Percentiles rank a stretch among this genome's conserved stretches.
Evolutionary conservation across 768 basidiomycete genomes (phyloP).

Genomic region (Lactarius akahatsu): DNA sequence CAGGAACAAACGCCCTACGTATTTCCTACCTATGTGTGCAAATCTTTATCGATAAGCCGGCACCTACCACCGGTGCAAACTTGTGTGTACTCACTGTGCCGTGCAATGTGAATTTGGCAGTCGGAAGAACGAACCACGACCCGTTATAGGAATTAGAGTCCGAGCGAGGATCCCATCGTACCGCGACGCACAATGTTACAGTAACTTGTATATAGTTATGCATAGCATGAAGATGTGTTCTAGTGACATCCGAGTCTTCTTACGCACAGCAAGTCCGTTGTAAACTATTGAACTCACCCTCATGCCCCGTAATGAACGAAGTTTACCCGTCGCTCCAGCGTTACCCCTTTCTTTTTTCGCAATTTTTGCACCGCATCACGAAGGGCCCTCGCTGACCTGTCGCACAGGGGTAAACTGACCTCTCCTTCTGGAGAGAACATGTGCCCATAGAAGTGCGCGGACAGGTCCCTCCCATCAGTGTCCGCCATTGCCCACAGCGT

Average conservation of each 20-base stretch:
- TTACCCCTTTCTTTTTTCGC: slow-evolving; percentile 15
- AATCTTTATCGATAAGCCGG: no score
- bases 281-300: neutral
- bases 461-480: slow-evolving; percentile 19
- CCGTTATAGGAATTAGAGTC: no score
- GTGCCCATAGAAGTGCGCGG: slow-evolving; percentile 12
- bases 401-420: neutral
- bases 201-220: no score
- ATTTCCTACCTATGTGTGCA: no score
- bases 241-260: neutral
- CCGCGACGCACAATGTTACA: neutral
- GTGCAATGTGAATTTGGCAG: no score
- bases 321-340: slow-evolving; percentile 15
- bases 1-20: no score
- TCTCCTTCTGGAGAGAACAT: slow-evolving; percentile 13
- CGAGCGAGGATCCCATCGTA: neutral
- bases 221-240: neutral
- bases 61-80: no score
- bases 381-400: slow-evolving; percentile 11
- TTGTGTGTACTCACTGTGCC: no score
- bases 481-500: slow-evolving; percentile 27
- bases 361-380: neutral
- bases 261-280: neutral
- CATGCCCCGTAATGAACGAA: slow-evolving; percentile 21
- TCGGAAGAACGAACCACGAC: no score